Conservation (phyloP, 2,329 filamentous ascomycete species). For the Pseudocercospora cruenta region DNA sequence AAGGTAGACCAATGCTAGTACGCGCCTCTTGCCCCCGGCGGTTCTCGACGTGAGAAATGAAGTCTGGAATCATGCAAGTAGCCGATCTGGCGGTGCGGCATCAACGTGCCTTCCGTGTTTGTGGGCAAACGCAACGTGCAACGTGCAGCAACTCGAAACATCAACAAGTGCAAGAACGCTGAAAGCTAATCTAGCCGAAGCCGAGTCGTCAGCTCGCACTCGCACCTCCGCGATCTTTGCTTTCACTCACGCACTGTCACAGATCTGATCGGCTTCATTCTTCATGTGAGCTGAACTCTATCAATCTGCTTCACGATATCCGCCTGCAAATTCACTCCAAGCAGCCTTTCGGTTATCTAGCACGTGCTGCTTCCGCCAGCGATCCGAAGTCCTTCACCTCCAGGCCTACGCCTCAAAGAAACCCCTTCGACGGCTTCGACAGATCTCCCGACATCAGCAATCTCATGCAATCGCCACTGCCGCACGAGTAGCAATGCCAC, state of each 20-base stretch:
- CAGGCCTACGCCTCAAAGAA: not conserved
- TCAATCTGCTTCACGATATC: not conserved
- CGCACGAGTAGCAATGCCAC: not conserved
- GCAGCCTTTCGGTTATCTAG: not conserved
- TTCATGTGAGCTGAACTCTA: not conserved
- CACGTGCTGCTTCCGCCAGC: not conserved
- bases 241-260: not conserved
- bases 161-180: constrained; percentile 9
- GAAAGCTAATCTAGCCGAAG: not conserved
- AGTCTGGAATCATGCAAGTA: not conserved
- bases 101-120: constrained; percentile 10
- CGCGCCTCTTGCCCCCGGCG: not conserved
- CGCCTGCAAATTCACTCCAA: no score
- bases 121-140: constrained; percentile 4
- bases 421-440: not conserved
- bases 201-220: not conserved
- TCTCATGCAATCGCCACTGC: not conserved
- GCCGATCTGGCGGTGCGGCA: constrained; percentile 2
- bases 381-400: no score
- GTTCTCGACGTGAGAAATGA: not conserved
- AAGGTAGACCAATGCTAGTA: not conserved
- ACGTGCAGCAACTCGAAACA: not conserved
- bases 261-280: constrained; percentile 1
- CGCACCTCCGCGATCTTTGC: not conserved
- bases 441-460: not conserved